phyloP scores from a whole-genome alignment of 805 yeast species.

The Kazachstania psychrophila region DNA sequence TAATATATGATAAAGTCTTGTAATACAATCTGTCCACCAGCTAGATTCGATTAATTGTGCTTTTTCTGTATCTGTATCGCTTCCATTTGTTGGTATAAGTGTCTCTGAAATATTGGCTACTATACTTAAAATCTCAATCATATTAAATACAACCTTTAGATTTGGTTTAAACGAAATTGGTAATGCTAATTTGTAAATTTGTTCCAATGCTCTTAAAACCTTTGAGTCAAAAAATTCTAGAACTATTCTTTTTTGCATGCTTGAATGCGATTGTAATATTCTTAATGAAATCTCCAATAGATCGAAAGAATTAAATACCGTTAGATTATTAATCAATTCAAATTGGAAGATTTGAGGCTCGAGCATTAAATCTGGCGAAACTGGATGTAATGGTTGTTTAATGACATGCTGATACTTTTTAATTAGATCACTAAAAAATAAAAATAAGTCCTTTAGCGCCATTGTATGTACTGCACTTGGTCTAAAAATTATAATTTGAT shows the following conservation, averaged over 20 bases:
- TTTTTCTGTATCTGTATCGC: not conserved
- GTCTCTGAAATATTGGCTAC: conserved; percentile 27
- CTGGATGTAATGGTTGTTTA: conserved; percentile 17
- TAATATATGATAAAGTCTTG: conserved; percentile 19
- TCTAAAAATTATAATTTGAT: conserved; percentile 47
- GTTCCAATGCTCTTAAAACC: conserved; percentile 22
- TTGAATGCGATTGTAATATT: conserved; percentile 17
- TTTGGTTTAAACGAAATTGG: conserved; percentile 43
- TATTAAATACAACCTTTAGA: conserved; percentile 41
- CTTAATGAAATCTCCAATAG: conserved; percentile 40
- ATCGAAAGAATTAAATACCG: conserved; percentile 45
- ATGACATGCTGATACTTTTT: conserved; percentile 20
- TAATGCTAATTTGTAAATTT: conserved; percentile 32
- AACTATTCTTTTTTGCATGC: not conserved
- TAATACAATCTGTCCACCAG: conserved; percentile 25
- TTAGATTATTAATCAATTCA: conserved; percentile 42
- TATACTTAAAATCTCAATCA: conserved; percentile 44
- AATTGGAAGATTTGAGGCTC: conserved; percentile 34
- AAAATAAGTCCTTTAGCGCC: conserved; percentile 29
- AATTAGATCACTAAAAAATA: conserved; percentile 22
- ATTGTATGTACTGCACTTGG: conserved; percentile 47
- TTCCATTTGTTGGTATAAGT: not conserved
- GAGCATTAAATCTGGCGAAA: conserved; percentile 17
- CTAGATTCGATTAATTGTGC: conserved; percentile 1
- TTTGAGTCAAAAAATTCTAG: conserved; percentile 15